Evolutionary conservation across 2,329 filamentous ascomycete genomes (phyloP).

Genomic region (Escovopsis sp.): DNA sequence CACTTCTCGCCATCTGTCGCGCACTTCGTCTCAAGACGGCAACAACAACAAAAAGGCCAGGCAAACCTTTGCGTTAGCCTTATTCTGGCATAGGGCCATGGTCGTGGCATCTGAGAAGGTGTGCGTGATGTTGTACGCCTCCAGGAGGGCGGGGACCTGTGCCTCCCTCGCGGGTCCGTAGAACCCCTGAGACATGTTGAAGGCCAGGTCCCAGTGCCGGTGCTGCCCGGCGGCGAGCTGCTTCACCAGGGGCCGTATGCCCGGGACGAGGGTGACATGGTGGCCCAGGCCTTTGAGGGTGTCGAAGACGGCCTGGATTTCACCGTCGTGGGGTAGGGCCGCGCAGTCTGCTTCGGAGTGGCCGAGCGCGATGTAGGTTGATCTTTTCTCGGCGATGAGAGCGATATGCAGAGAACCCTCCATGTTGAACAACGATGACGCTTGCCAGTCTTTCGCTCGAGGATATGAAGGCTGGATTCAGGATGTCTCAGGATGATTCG

Average conservation of each 20-base stretch:
- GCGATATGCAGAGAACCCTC: background rate
- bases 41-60: too few species aligned
- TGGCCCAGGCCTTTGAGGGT: slow-evolving; percentile 2
- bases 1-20: background rate
- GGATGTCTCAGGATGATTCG: too few species aligned
- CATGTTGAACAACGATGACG: too few species aligned
- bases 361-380: slow-evolving; percentile 3
- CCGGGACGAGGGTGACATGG: slow-evolving; percentile 2
- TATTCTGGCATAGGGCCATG: slow-evolving; percentile 5
- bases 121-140: slow-evolving; percentile 2
- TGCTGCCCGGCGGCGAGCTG: background rate
- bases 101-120: slow-evolving; percentile 4
- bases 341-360: slow-evolving; percentile 2
- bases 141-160: slow-evolving; percentile 3
- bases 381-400: slow-evolving; percentile 1
- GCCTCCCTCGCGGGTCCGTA: slow-evolving; percentile 1
- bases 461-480: too few species aligned
- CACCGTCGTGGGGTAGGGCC: slow-evolving; percentile 2
- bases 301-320: slow-evolving; percentile 2
- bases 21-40: too few species aligned
- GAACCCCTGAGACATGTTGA: slow-evolving; percentile 5
- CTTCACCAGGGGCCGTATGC: slow-evolving; percentile 1
- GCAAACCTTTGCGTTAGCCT: slow-evolving; percentile 4
- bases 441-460: too few species aligned
- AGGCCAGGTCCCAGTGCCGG: slow-evolving; percentile 3